phyloP scores from a whole-genome alignment of 208 protist species.

The Leishmania major region DNA sequence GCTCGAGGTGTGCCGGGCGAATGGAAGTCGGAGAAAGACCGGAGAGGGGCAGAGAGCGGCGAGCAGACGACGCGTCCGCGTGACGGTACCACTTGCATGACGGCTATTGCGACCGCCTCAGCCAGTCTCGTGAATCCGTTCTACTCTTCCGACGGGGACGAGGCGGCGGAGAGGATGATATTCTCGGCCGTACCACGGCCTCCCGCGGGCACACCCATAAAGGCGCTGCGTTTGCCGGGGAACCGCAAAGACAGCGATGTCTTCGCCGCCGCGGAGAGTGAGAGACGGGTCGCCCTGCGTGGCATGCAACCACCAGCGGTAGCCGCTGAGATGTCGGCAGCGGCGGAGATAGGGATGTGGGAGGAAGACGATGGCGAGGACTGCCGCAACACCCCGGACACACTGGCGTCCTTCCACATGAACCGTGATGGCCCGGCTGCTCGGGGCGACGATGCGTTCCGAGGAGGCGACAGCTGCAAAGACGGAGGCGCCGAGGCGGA shows the following conservation, averaged over 20 bases:
- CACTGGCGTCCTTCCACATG: conserved; percentile 20
- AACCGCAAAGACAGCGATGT: neutral
- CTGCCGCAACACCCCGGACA: conserved; percentile 11
- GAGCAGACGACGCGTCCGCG: neutral
- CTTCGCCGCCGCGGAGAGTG: neutral
- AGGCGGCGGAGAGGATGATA: neutral
- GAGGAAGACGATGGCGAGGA: neutral
- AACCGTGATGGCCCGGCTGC: neutral
- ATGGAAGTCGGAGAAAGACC: neutral
- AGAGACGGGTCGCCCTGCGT: neutral
- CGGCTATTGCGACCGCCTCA: neutral
- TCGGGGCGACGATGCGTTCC: neutral
- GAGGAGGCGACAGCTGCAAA: neutral
- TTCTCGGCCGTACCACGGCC: neutral
- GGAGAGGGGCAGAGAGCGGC: neutral
- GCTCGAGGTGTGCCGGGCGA: neutral
- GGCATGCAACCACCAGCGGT: neutral
- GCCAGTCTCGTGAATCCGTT: neutral
- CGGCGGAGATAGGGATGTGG: neutral
- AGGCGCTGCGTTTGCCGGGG: neutral
- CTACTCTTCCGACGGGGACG: neutral
- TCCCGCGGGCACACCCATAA: neutral
- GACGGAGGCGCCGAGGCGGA: conserved; percentile 6
- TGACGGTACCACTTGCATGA: neutral
- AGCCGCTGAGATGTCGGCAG: neutral